A percentile compares a stretch with the other conserved stretches of the same genome.
phyloP scores from a whole-genome alignment of 768 basidiomycete species.

The Hirschioporus abietinus region DNA sequence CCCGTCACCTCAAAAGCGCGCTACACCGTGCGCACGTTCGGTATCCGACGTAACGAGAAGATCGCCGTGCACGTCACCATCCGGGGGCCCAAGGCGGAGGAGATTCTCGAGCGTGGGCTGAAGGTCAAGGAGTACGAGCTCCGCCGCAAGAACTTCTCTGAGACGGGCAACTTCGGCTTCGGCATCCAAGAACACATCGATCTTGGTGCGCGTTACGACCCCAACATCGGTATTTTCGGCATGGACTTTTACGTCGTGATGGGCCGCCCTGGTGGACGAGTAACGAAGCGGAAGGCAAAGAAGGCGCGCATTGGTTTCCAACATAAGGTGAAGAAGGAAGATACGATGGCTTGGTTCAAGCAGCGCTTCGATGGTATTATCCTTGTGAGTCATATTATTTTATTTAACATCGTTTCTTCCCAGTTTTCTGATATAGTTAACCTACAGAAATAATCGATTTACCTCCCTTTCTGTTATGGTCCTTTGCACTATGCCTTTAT shows the following conservation, averaged over 20 bases:
- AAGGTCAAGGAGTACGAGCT: conserved; percentile 99
- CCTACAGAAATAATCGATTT: conserved; percentile 3
- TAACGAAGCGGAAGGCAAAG: conserved; percentile 86
- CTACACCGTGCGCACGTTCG: conserved; percentile 98
- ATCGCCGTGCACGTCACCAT: conserved; percentile 88
- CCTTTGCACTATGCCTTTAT: not conserved
- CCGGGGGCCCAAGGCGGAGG: conserved; percentile 98
- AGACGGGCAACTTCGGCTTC: conserved; percentile 99
- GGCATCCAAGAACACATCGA: conserved; percentile 99
- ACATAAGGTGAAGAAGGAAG: conserved; percentile 93
- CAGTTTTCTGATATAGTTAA: not conserved
- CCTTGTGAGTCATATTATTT: conserved; percentile 53
- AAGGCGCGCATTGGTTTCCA: conserved; percentile 80
- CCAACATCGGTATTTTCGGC: conserved; percentile 97
- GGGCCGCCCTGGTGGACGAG: conserved; percentile 91
- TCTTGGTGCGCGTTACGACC: conserved; percentile 97
- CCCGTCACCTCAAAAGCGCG: conserved; percentile 99
- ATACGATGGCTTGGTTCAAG: conserved; percentile 99
- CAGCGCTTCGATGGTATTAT: conserved; percentile 98
- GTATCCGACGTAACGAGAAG: conserved; percentile 86
- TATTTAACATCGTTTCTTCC: not conserved
- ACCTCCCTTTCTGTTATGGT: conserved; percentile 1
- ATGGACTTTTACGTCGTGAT: conserved; percentile 99
- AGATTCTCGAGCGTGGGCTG: conserved; percentile 96
- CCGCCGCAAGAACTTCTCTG: conserved; percentile 94